These are phyloP conservation scores for Rhododendron molle DNA, from an alignment of 148 eudicot genomes.

Conservation along the genomic window DNA sequence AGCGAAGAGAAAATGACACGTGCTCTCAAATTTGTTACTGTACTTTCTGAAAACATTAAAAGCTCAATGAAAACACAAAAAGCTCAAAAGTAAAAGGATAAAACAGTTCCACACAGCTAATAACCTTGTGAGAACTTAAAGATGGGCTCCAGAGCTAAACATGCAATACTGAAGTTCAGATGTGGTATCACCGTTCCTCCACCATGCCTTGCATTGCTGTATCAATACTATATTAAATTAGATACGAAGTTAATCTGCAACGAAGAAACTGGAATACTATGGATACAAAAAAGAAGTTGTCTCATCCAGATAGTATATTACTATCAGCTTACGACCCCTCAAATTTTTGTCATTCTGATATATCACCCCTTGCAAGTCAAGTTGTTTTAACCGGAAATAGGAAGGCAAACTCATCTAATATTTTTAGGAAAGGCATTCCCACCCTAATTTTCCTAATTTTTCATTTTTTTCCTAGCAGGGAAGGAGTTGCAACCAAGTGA, in stretches of 20 bases:
- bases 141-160: constrained; percentile 71
- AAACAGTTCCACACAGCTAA: neutral
- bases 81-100: neutral
- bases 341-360: neutral
- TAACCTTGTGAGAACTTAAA: constrained; percentile 74
- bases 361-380: constrained; percentile 5
- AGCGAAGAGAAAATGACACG: neutral
- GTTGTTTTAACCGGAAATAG: neutral
- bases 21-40: neutral
- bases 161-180: constrained; percentile 95
- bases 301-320: neutral
- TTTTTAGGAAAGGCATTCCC: neutral
- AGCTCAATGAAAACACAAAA: neutral
- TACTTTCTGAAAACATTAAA: neutral
- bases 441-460: neutral
- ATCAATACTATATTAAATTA: constrained; percentile 10
- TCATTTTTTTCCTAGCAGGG: neutral
- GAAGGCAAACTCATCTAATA: neutral
- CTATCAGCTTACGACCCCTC: neutral
- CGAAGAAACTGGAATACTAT: neutral
- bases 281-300: neutral
- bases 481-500: constrained; percentile 3
- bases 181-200: constrained; percentile 82
- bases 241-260: neutral
- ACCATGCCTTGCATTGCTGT: constrained; percentile 92